These are phyloP conservation scores for Sanghuangporus sanghuang DNA, from an alignment of 1,284 basidiomycete species.

Conservation along the genomic window DNA sequence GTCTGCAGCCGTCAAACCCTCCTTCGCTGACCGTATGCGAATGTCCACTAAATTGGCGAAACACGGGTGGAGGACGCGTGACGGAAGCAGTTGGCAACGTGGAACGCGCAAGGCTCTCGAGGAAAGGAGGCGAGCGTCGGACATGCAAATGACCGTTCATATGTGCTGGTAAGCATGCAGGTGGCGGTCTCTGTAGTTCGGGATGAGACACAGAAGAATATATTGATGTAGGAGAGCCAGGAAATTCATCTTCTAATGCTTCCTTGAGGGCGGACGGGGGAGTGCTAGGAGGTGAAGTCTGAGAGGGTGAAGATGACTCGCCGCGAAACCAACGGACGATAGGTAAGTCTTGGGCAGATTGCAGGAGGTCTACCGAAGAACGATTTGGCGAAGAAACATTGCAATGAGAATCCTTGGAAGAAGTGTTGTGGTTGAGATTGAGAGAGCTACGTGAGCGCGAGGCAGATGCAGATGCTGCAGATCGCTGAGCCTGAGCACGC, in stretches of 20 bases:
- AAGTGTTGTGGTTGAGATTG: background rate
- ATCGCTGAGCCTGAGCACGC: background rate
- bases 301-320: slow-evolving; percentile 22
- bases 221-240: slow-evolving; percentile 19
- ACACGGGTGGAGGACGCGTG: slow-evolving; percentile 24
- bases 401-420: background rate
- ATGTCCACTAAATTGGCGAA: slow-evolving; percentile 29
- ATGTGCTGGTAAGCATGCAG: slow-evolving; percentile 39
- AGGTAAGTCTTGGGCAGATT: slow-evolving; percentile 26
- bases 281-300: slow-evolving; percentile 24
- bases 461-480: background rate
- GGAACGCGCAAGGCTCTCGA: slow-evolving; percentile 55
- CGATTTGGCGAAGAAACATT: background rate
- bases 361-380: slow-evolving; percentile 4
- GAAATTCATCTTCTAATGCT: slow-evolving; percentile 38
- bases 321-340: slow-evolving; percentile 47
- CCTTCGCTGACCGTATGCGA: slow-evolving; percentile 21
- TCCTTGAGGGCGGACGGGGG: slow-evolving; percentile 29
- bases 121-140: slow-evolving; percentile 44
- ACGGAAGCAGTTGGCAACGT: slow-evolving; percentile 63
- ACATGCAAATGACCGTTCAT: slow-evolving; percentile 28
- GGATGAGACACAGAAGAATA: slow-evolving; percentile 6
- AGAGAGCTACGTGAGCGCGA: background rate
- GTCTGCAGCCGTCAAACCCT: slow-evolving; percentile 20
- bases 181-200: slow-evolving; percentile 37